A percentile compares a stretch with the other conserved stretches of the same genome.
These are phyloP conservation scores for Eimeria necatrix DNA, from an alignment of 169 alveolate species.

Conservation along the genomic window DNA sequence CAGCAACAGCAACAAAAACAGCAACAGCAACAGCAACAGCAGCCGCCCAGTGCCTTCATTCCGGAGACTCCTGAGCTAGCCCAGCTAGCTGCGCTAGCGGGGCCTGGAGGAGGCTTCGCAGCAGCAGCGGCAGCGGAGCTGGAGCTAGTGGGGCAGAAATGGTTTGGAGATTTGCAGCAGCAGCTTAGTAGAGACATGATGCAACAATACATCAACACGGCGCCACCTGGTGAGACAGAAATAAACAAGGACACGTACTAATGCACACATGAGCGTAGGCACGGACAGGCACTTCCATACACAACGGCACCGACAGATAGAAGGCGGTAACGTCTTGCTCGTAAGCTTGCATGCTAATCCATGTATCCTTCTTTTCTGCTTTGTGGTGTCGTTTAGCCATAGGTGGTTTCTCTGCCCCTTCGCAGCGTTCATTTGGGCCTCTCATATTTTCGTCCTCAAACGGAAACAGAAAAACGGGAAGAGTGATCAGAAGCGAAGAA, in stretches of 20 bases:
- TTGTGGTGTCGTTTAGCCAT: neutral
- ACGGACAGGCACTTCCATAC: no score
- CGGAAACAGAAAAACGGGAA: neutral
- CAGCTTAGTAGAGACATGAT: neutral
- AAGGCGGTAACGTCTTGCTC: neutral
- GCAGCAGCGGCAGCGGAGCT: slow-evolving; percentile 38
- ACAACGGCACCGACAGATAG: no score
- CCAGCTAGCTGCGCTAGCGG: neutral
- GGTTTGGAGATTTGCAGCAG: slow-evolving; percentile 56
- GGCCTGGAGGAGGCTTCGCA: neutral
- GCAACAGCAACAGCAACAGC: no score
- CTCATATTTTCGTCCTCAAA: neutral
- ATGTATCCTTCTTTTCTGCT: neutral
- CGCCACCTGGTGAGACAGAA: slow-evolving; percentile 20
- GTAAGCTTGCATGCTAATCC: neutral
- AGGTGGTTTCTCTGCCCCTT: neutral
- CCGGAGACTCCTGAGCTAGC: no score
- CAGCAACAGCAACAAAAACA: no score
- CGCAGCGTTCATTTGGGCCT: neutral
- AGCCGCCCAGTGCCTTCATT: neutral
- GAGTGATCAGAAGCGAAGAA: no score
- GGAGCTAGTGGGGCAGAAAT: neutral
- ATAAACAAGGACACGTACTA: neutral
- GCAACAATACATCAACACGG: slow-evolving; percentile 43
- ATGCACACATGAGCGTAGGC: no score